Evolutionary conservation across 2,329 filamentous ascomycete species (phyloP), one percentile per base, ranked within the genome.

Genomic region (Hymenoscyphus fructigenus): DNA sequence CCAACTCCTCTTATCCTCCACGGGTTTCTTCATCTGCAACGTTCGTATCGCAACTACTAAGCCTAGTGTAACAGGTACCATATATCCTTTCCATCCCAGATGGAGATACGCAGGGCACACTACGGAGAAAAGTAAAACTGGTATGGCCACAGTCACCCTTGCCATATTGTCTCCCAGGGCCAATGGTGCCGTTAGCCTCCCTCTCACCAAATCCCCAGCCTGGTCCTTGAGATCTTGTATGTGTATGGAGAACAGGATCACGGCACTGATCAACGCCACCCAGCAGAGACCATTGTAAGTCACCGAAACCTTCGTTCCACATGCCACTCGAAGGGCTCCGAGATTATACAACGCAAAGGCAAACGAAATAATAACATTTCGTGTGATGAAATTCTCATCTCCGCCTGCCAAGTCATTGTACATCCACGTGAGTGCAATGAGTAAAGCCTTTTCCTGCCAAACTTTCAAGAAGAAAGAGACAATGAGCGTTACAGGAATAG

Each of bases 401-500:
- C n/a, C 44, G 4, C 29, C 60, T n/a, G 28, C 44, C 15, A 62
- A 32, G 34, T 62, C 60, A 29, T 62, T 62, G 60, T 62, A 62
- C 29, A 62, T 20, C 50, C 44, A 62, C 6, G 47, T 57, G 15
- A 62, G 28, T n/a, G 10, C 7, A 28, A 26, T 12, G 23, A 62
- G 26, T 12, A 41, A 14, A 7, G 26, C 17, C 10, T 29, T 57
- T 41, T 62, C 47, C 17, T 62, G n/a, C 47, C 50, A 62, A 23
- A 29, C 47, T 6, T 20, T 41, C 28, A 63, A 28, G 32, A 62
- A 66, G 65, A 68, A 72, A n/a, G 71, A 41, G 2, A 59, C 53
- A 17, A 75, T 58, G 5, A 68, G 66, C 5, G 70, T 36, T 1
- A 71, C 72, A n/a, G 77, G 69, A 7, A 71, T 53, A 0, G 36